Percentiles rank a stretch among this genome's conserved stretches.
phyloP scores from a whole-genome alignment of 108 stramenopile genomes.

The Discostella pseudostelligera region DNA sequence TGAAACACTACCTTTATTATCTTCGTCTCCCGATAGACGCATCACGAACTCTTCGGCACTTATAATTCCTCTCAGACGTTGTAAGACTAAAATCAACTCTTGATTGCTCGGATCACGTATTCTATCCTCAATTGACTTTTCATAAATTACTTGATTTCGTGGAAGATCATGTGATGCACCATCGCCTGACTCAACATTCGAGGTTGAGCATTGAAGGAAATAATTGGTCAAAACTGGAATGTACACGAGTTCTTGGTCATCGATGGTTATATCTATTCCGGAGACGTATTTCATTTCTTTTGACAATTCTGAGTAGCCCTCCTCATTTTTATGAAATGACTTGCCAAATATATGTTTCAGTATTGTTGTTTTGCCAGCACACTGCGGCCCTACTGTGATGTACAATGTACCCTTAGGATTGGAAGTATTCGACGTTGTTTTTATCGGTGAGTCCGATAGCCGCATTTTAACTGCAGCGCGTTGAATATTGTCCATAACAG shows the following conservation, averaged over 20 bases:
- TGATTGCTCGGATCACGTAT: slow-evolving; percentile 35
- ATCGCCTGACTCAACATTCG: background rate
- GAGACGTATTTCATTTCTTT: background rate
- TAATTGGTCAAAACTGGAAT: slow-evolving; percentile 44
- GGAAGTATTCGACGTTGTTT: background rate
- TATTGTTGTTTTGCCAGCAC: slow-evolving; percentile 73
- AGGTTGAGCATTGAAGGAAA: slow-evolving; percentile 39
- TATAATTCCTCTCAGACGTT: slow-evolving; percentile 38
- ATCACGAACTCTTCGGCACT: slow-evolving; percentile 35
- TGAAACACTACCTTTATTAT: background rate
- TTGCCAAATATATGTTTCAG: slow-evolving; percentile 39
- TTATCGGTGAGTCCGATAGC: background rate
- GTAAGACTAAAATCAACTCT: slow-evolving; percentile 49
- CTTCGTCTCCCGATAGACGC: background rate
- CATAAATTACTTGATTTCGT: slow-evolving; percentile 23
- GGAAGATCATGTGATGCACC: background rate
- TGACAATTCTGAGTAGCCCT: background rate
- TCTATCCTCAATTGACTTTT: slow-evolving; percentile 48
- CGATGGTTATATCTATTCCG: slow-evolving; percentile 64
- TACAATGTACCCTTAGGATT: slow-evolving; percentile 57
- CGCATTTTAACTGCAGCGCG: no score
- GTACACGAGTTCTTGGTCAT: slow-evolving; percentile 78
- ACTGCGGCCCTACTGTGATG: slow-evolving; percentile 79
- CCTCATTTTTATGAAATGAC: slow-evolving; percentile 15
- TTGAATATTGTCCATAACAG: no score